A percentile compares a stretch with the other conserved stretches of the same genome.
Evolutionary conservation across 805 yeast species (phyloP).

Genomic region (Sugiyamaella mastotermitis): DNA sequence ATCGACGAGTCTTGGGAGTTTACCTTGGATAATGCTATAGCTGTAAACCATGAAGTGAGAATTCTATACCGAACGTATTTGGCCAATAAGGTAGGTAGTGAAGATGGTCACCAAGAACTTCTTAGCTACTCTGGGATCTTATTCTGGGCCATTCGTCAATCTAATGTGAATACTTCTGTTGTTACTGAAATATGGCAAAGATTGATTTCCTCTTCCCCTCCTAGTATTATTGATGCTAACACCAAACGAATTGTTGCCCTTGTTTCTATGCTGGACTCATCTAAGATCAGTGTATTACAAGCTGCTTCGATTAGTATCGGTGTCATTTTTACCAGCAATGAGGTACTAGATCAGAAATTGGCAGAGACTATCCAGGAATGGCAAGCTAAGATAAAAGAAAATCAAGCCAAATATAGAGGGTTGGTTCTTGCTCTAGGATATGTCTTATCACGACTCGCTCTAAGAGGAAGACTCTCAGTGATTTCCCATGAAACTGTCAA

Average conservation of each 20-base stretch:
- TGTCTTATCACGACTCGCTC: slow-evolving; percentile 37
- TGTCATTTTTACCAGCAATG: slow-evolving; percentile 16
- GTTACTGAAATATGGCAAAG: slow-evolving; percentile 16
- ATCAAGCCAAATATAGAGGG: slow-evolving; percentile 13
- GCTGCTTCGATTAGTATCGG: slow-evolving; percentile 44
- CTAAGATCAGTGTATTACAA: slow-evolving; percentile 16
- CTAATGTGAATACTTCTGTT: slow-evolving; percentile 7
- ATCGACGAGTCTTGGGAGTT: slow-evolving; percentile 71
- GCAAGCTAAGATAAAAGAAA: slow-evolving; percentile 8
- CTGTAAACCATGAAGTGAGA: slow-evolving; percentile 51
- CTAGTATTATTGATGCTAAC: slow-evolving; percentile 10
- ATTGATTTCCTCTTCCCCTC: slow-evolving; percentile 18
- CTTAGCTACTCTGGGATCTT: slow-evolving; percentile 28
- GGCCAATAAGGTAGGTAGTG: neutral
- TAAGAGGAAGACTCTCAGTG: slow-evolving; percentile 21
- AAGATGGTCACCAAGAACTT: no score
- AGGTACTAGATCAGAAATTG: neutral
- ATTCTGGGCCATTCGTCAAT: slow-evolving; percentile 30
- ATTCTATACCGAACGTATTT: slow-evolving; percentile 23
- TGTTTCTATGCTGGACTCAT: slow-evolving; percentile 1
- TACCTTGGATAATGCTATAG: slow-evolving; percentile 63
- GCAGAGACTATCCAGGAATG: slow-evolving; percentile 1
- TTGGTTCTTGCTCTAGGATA: slow-evolving; percentile 36
- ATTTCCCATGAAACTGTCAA: neutral
- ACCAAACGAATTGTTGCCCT: neutral